These are phyloP conservation scores for Suhomyces pyralidae DNA, from an alignment of 805 yeast genomes.

Conservation along the genomic window DNA sequence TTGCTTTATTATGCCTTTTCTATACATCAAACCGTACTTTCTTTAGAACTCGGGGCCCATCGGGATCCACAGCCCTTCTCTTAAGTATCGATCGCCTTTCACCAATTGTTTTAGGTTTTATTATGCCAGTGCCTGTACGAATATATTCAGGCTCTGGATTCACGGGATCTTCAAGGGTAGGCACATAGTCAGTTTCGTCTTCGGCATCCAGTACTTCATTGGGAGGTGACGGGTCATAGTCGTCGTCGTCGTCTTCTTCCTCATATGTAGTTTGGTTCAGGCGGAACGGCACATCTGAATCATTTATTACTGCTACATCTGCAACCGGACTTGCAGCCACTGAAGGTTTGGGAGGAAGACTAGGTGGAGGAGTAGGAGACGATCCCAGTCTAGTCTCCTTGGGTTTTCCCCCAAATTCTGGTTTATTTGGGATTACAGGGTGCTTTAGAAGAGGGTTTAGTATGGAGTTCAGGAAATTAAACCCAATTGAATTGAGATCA, in stretches of 20 bases:
- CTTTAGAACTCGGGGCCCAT: constrained; percentile 10
- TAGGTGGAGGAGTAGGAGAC: not conserved
- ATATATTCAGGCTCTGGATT: not conserved
- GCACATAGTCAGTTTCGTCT: constrained; percentile 13
- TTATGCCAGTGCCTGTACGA: not conserved
- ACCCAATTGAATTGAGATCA: constrained; percentile 8
- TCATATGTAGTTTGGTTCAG: not conserved
- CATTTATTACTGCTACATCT: not conserved
- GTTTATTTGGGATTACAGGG: not conserved
- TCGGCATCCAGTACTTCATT: constrained; percentile 6
- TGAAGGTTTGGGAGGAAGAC: not conserved
- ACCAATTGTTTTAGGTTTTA: not conserved
- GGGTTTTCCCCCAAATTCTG: not conserved
- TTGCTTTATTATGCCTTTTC: too few relatives aligned
- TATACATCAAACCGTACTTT: constrained; percentile 29
- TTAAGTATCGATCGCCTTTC: constrained; percentile 4
- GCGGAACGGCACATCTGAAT: not conserved
- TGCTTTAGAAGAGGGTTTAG: not conserved
- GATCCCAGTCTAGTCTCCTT: not conserved
- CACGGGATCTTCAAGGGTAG: constrained; percentile 2
- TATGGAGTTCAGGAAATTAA: constrained; percentile 2
- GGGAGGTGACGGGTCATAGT: constrained; percentile 3
- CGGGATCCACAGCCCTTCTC: constrained; percentile 1
- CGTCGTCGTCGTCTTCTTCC: constrained; percentile 2
- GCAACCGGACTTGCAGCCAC: not conserved